Evolutionary conservation across 495 filamentous ascomycete genomes (phyloP), one percentile per base, ranked within the genome.

Genomic region (Talaromyces wortmannii): DNA sequence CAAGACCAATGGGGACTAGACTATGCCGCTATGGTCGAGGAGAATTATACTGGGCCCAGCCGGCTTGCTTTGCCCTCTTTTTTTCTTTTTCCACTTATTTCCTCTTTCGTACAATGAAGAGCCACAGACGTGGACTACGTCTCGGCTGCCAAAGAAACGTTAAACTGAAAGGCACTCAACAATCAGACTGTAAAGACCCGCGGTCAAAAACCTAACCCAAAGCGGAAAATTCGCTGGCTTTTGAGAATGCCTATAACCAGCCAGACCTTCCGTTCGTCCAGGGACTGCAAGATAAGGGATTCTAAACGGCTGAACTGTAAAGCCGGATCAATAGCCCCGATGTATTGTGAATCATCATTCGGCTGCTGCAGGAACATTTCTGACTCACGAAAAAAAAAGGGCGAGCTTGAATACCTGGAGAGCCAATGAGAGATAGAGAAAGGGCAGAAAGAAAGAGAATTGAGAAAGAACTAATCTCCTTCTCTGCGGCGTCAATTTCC

Each of bases 311-410:
- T 40, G 36, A 23, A 23, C 23, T 23, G 23, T 23, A 23, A 23
- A 23, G 23, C 23, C 23, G 23, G 23, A 23, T 23, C 23, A 23
- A 23, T 23, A 23, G 23, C 23, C 23, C 23, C 23, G 23, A 23
- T 23, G 23, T 4, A 16, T 52, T 10, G 49, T 29, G 44, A 16
- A 29, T 7, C 31, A 52, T 42, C 16, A 40, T n/a, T 33, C 16
- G 40, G 12, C 50, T 30, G 50, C 50, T 52, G 31, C 50, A 52
- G 50, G 50, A 52, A 52, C 50, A 52, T 23, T 23, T 23, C 23
- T 52, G 50, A 40, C 50, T 15, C 44, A 52, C 31, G 42, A 12
- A 15, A 16, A 44, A 15, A 31, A 49, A 23, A 23, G 23, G 23
- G 23, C 23, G 23, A 23, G 23, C 23, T 23, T 23, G 23, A 23